Evolutionary conservation across 495 filamentous ascomycete species (phyloP), one percentile per base, ranked within the genome.

Genomic region (Aspergillus egyptiacus): DNA sequence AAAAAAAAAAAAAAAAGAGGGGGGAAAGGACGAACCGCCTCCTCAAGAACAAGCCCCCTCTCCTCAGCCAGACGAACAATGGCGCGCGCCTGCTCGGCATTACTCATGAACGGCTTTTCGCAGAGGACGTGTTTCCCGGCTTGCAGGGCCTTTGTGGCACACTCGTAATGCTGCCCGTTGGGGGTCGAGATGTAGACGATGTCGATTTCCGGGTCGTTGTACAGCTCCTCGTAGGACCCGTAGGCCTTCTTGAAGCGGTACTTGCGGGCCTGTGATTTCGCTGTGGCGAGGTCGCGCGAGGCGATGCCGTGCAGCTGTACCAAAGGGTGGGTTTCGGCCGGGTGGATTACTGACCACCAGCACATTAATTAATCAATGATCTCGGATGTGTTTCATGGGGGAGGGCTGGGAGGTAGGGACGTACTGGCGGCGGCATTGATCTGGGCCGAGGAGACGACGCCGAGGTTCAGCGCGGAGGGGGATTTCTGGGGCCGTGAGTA

Each of bases 141-240:
- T 0, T 61, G 46, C 15, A 77, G 67, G 2, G 73, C 69, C 28
- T 62, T 58, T 36, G 62, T 61, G 1, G 63, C 61, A 48, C 72
- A 55, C 14, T 70, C 81, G 72, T 85, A 91, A 69, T 94, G 88
- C 61, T 89, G 86, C 27, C 81, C 86, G 66, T 91, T 86, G 6
- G 88, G 88, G 0, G 87, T 91, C 8, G 86, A 84, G 25, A 93
- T 78, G 60, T 90, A 91, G 65, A 91, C 71, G 50, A 87, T 84
- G 51, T 91, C 87, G 47, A 91, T 70, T 34, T 81, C 65, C 5
- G 75, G 70, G 57, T 89, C 83, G 30, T 69, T 67, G 10, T 84
- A 77, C 27, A 91, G 76, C 58, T 84, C 79, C 44, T 72, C 64
- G 69, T 91, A 94, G 41, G 78, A 81, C 33, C 82, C 86, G 53